Base-by-base conservation (phyloP, 306 rosid species). In the Ormosia emarginata region DNA sequence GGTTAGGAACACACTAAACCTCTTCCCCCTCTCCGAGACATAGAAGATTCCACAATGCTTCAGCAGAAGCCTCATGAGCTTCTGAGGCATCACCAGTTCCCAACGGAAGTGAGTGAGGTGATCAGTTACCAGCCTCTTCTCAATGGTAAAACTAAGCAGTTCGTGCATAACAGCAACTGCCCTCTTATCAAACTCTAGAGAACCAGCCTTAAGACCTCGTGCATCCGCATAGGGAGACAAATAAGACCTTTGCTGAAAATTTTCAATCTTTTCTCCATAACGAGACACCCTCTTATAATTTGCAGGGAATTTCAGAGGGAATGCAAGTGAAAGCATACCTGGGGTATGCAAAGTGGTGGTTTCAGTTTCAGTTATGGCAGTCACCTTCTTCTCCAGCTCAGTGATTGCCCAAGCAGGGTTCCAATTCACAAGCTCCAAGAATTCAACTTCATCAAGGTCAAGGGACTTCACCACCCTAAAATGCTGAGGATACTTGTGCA, bases 21-120 rank as follows among this genome's bases (percentile, higher is more conserved):
- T 88, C 94, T 91, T 93, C 80, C 99, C 98, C 56, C 98, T 89
- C 94, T 95, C 99, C 0, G 97, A 93, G 2, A 95, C 99, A 72
- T 93, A 93, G 83, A 95, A 95, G 4, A 95, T 89, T 37, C 98
- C 97, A 69, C 88, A 80, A 75, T 93, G 97, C 87, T 93, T 95
- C 78, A 95, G 78, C 82, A 95, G 85, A 81, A 95, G 92, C 75
- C 95, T 93, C 98, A 93, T 95, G 49, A 95, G 83, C 86, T 90
- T 95, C 81, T 93, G 98, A 67, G 98, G 99, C 99, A 95, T 90
- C 69, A 89, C 92, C 8, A 95, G 84, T 61, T 95, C 98, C 55
- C 81, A 84, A 40, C 98, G 93, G 49, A 95, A 95, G 63, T 93
- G 98, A 68, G 99, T 95, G 3, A 93, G 92, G 77, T 95, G 97